phyloP scores from a whole-genome alignment of 169 alveolate genomes.

The Eimeria praecox region DNA sequence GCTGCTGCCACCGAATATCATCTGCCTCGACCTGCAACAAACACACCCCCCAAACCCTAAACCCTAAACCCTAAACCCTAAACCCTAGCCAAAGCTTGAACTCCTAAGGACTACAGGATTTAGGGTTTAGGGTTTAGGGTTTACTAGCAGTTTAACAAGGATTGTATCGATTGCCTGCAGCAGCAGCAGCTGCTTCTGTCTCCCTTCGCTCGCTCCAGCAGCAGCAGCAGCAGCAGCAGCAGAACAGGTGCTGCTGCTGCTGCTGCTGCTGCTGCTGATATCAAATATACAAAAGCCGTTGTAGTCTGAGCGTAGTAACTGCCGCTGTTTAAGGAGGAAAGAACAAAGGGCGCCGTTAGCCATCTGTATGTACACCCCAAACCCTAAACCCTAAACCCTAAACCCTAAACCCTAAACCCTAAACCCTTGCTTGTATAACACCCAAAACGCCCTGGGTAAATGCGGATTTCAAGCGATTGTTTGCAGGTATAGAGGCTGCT shows the following conservation, averaged over 20 bases:
- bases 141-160: conserved; percentile 43
- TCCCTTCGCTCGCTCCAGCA: not conserved
- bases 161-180: conserved; percentile 51
- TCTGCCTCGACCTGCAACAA: conserved; percentile 71
- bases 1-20: conserved; percentile 69
- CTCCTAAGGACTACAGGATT: not conserved
- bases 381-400: conserved; percentile 24
- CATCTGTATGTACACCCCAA: conserved; percentile 29
- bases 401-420: conserved; percentile 16
- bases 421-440: not conserved
- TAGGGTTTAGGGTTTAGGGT: not conserved
- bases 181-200: conserved; percentile 20
- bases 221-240: conserved; percentile 14
- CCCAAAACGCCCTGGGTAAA: not conserved
- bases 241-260: not conserved
- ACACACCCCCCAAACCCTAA: not conserved
- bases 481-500: not conserved
- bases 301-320: conserved; percentile 30
- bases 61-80: not conserved
- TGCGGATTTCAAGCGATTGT: not conserved
- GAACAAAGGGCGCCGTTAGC: conserved; percentile 33
- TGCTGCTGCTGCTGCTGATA: conserved; percentile 34
- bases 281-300: not conserved
- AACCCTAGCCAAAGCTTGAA: not conserved
- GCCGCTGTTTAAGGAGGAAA: conserved; percentile 25